Conservation (phyloP, 192 early-diverging fungal genomes). For the Linnemannia hyalina region DNA sequence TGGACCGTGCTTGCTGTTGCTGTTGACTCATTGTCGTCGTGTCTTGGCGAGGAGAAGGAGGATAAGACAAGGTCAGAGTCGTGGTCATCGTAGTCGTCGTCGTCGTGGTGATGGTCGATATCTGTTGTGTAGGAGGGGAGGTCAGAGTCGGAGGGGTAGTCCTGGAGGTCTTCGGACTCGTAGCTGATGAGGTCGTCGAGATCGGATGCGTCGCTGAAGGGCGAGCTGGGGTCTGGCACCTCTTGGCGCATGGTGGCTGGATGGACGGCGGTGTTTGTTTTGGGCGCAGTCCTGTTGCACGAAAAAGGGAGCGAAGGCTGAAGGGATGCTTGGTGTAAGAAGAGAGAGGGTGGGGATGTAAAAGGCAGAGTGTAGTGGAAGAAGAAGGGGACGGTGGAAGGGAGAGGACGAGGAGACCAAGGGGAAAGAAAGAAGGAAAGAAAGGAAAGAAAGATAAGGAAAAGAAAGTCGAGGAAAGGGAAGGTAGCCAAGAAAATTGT, state of each 20-base stretch:
- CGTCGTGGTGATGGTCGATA: background rate
- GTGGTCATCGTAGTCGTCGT: background rate
- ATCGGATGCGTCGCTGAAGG: constrained; percentile 1
- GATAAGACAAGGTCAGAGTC: background rate
- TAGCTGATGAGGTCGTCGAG: background rate
- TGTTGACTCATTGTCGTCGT: background rate
- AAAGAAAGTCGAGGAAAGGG: background rate
- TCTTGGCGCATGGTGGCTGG: background rate
- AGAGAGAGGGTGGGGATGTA: background rate
- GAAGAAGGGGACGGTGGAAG: background rate
- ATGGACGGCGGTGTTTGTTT: background rate
- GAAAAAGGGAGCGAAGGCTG: background rate
- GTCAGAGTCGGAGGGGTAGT: constrained; percentile 13
- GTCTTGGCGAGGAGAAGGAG: background rate
- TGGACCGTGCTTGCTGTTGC: background rate
- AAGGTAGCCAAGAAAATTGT: background rate
- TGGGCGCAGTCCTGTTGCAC: background rate
- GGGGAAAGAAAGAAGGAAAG: background rate
- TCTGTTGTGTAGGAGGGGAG: background rate
- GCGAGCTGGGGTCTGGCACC: background rate
- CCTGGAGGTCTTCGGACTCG: constrained; percentile 7
- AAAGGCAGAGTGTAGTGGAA: background rate
- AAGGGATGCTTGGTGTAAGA: background rate
- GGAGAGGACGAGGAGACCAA: background rate
- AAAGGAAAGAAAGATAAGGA: background rate